Conservation (phyloP, 2,329 filamentous ascomycete species). For the Apiospora phragmitis region DNA sequence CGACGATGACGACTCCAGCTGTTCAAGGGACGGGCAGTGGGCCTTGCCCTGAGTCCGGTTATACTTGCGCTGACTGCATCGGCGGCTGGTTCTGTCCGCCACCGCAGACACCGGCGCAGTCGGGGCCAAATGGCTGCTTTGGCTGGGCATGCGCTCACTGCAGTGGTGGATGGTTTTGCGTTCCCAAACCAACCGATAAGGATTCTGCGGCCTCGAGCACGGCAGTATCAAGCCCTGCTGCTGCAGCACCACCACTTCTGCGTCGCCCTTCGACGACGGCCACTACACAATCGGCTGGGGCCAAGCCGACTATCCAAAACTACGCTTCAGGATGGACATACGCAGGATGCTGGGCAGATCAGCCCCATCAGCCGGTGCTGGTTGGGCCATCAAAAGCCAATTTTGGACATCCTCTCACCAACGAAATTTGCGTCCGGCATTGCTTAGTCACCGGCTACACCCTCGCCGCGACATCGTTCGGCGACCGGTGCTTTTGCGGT, state of each 20-base stretch:
- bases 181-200: slow-evolving; percentile 23
- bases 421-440: slow-evolving; percentile 44
- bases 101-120: slow-evolving; percentile 32
- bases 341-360: slow-evolving; percentile 33
- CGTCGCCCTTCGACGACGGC: background rate
- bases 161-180: slow-evolving; percentile 38
- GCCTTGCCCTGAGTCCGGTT: slow-evolving; percentile 37
- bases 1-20: slow-evolving; percentile 17
- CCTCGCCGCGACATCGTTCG: slow-evolving; percentile 51
- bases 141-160: slow-evolving; percentile 40
- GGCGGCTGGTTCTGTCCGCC: slow-evolving; percentile 40
- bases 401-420: slow-evolving; percentile 24
- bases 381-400: slow-evolving; percentile 17
- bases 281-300: background rate
- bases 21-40: slow-evolving; percentile 21
- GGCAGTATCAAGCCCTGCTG: background rate
- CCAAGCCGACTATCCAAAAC: slow-evolving; percentile 1
- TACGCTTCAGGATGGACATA: slow-evolving; percentile 24
- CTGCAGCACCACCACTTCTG: background rate
- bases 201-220: background rate
- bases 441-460: slow-evolving; percentile 46
- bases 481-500: slow-evolving; percentile 50
- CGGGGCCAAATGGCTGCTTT: slow-evolving; percentile 34
- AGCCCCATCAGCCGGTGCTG: slow-evolving; percentile 24
- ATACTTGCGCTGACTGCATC: slow-evolving; percentile 36